Evolutionary conservation across 2,329 filamentous ascomycete genomes (phyloP), one percentile per base, ranked within the genome.

Genomic region (Diaporthe ilicicola): DNA sequence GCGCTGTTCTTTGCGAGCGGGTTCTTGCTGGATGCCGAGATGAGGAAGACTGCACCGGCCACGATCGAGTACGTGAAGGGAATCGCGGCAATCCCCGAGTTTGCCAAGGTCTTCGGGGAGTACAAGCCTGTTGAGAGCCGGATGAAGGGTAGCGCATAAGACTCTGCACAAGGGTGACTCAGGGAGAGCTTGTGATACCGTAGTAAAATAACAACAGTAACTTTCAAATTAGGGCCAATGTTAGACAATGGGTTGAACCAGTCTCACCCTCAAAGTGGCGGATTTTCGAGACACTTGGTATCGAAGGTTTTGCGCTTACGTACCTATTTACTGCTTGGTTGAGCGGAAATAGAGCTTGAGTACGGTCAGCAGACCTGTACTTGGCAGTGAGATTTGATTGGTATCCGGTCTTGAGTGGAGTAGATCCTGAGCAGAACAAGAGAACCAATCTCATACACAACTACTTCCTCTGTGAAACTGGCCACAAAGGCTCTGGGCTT

Each of bases 1-100:
- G 12, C 73, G 5, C 53, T 83, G 54, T 74, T 75, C 56, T 64
- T 72, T 29, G 72, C 68, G 6, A 66, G 74, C 65, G 75, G 75
- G 72, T 76, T 78, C 72, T 19, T 83, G 29, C 56, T 80, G 51
- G 80, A 82, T 50, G 75, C 74, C 9, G 80, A 81, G 75, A 79
- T 81, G 78, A 76, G 78, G 70, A 79, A 80, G 76, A 71, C 67
- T 3, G 62, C 77, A 22, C 81, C 82, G 10, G 77, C 74, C 15
- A 73, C 80, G 7, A 73, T 77, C 19, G 76, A 75, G 10, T 84
- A 81, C 67, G 17, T 80, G 15, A 74, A 80, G 72, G 71, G 73
- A n/a, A 71, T 83, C 7, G 70, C 77, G 29, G 76, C 73, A 44
- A 61, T 77, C 6, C 76, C 77, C 2, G 81, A 81, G 76, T 74